A percentile compares a stretch with the other conserved stretches of the same genome.
Evolutionary conservation across 106 monocot species (phyloP).

Genomic region (Alisma plantagoaquatica): DNA sequence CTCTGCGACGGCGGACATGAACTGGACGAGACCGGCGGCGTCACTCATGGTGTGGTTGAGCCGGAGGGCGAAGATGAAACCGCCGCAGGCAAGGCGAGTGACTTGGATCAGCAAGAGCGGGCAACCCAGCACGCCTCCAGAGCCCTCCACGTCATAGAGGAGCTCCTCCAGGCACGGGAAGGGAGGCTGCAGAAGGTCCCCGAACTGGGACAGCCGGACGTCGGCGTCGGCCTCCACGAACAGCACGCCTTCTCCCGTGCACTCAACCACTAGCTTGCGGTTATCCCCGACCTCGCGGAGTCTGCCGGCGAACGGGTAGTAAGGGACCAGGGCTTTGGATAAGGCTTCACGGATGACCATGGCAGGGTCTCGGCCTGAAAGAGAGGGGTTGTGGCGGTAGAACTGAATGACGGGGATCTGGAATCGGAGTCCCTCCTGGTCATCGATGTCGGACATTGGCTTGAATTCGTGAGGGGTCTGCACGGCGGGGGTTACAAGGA

Average conservation of each 20-base stretch:
- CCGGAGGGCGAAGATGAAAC: too few species aligned
- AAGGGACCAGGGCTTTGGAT: conserved; percentile 3
- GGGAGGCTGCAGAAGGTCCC: conserved; percentile 1
- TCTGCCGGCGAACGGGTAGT: conserved; percentile 8
- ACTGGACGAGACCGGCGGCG: conserved; percentile 13
- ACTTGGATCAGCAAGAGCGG: too few species aligned
- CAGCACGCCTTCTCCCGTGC: too few species aligned
- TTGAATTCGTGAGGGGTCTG: conserved; percentile 34
- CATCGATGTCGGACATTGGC: conserved; percentile 37
- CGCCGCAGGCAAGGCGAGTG: too few species aligned
- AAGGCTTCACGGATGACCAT: conserved; percentile 3
- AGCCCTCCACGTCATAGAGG: too few species aligned
- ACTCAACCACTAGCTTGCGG: too few species aligned
- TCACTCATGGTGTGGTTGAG: too few species aligned
- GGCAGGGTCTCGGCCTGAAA: conserved; percentile 14
- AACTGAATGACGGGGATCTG: conserved; percentile 21
- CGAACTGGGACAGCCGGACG: conserved; percentile 2
- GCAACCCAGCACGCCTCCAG: too few species aligned
- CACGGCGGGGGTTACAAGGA: too few species aligned
- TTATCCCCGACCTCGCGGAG: too few species aligned
- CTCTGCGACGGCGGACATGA: conserved; percentile 13
- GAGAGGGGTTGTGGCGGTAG: too few species aligned
- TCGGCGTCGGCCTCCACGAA: too few species aligned
- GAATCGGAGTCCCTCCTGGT: conserved; percentile 32
- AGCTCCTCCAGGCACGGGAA: conserved; percentile 12